Base-by-base conservation (phyloP, 306 rosid genomes). In the Calophaca sinica region DNA sequence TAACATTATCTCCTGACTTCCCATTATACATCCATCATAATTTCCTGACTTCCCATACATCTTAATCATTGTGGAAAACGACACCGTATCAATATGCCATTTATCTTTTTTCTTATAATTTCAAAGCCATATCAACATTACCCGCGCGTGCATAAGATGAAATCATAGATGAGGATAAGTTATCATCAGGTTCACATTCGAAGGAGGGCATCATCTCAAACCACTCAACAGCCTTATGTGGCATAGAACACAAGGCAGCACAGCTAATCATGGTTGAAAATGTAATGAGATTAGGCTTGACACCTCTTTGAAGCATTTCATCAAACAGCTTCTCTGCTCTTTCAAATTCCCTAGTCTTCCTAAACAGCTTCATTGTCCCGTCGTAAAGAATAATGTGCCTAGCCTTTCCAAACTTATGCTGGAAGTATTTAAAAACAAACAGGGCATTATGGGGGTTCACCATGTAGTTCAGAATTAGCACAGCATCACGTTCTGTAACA, bases 291-390 rank as follows among this genome's bases (percentile, higher is more conserved):
- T 87, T 87, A 9, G 97, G 97, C n/a, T 71, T 82, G 33, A 87
- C 63, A 45, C 87, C 89, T 81, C 94, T 89, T n/a, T 87, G 68
- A 70, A 88, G 73, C 90, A 93, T 78, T 85, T 91, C 91, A 73
- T 78, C 89, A 76, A 93, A 88, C 89, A 93, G 88, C 85, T 89
- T 87, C 89, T 89, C 94, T 5, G 94, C 98, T 29, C 89, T 71
- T 5, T 81, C 89, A 72, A 88, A 75, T 54, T 87, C 90, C 86
- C 13, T 88, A 58, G 49, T 65, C 52, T 88, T 76, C 41, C 89
- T 80, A 62, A 86, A 86, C 38, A 86, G 82, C 83, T 93, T 93
- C 67, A 91, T 10, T 0, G 93, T 89, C 58, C 88, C 97, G 36
- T 91, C 91, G 68, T 87, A 91, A 4, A 89, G 84, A 86, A 91